Evolutionary conservation across 1,284 basidiomycete species (phyloP).

Genomic region (Polyporus tsugae): DNA sequence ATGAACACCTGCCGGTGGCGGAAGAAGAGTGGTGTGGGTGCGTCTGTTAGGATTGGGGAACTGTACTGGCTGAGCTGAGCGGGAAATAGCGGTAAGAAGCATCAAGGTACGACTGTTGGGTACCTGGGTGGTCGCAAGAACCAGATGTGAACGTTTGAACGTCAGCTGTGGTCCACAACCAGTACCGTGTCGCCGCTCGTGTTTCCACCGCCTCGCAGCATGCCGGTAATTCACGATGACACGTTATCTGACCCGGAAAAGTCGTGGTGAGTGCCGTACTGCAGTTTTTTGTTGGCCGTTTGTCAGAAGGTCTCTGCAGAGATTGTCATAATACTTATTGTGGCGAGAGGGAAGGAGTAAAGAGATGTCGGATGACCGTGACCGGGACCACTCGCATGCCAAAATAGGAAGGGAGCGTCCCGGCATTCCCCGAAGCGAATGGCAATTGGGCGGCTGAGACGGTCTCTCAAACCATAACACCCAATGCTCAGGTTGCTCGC

Average conservation of each 20-base stretch:
- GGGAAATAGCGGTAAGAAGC: background rate
- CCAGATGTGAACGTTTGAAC: background rate
- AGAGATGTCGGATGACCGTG: no score
- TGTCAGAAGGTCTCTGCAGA: no score
- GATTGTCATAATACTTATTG: no score
- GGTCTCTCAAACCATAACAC: constrained; percentile 15
- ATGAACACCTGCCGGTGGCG: background rate
- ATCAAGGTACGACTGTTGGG: background rate
- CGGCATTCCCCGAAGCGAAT: constrained; percentile 10
- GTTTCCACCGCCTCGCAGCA: no score
- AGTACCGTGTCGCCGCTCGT: background rate
- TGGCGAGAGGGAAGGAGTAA: no score
- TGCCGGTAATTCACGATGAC: no score
- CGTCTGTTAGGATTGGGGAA: background rate
- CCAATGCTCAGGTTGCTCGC: constrained; percentile 32
- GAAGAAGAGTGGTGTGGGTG: background rate
- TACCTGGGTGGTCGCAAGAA: background rate
- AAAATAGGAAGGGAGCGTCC: background rate
- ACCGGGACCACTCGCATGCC: no score
- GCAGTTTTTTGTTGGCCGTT: no score
- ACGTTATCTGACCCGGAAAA: background rate
- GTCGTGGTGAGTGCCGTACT: no score
- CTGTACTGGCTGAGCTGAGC: background rate
- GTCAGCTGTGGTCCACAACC: constrained; percentile 4
- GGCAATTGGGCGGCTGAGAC: constrained; percentile 8